Evolutionary conservation across 2,329 filamentous ascomycete species (phyloP).

Genomic region (Ophiostoma populinum): DNA sequence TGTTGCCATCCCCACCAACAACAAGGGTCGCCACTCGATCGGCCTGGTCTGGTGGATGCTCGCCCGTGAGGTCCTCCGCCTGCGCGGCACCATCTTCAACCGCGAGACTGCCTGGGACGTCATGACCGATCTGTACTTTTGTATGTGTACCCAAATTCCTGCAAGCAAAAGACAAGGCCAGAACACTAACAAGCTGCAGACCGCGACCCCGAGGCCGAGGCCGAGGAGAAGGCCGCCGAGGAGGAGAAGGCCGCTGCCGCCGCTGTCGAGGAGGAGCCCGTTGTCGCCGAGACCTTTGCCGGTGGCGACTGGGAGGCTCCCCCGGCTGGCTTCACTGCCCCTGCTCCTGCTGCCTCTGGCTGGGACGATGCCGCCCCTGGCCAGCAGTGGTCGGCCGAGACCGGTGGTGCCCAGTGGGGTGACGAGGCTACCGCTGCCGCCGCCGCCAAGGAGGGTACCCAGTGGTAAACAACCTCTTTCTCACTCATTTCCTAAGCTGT

Average conservation of each 20-base stretch:
- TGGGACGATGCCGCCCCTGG: slow-evolving; percentile 45
- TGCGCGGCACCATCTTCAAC: slow-evolving; percentile 89
- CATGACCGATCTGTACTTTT: slow-evolving; percentile 99
- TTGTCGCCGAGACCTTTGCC: slow-evolving; percentile 61
- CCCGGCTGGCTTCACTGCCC: slow-evolving; percentile 51
- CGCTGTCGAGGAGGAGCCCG: slow-evolving; percentile 68
- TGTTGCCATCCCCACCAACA: slow-evolving; percentile 99
- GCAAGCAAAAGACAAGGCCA: not conserved
- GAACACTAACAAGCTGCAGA: slow-evolving; percentile 27
- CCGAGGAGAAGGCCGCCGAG: slow-evolving; percentile 91
- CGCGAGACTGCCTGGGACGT: slow-evolving; percentile 97
- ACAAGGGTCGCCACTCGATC: slow-evolving; percentile 99
- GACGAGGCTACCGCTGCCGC: slow-evolving; percentile 20
- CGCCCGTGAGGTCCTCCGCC: slow-evolving; percentile 97
- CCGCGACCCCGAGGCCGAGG: slow-evolving; percentile 98
- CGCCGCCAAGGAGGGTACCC: slow-evolving; percentile 27
- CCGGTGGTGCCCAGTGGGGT: slow-evolving; percentile 38
- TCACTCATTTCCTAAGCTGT: not conserved
- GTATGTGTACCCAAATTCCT: slow-evolving; percentile 26
- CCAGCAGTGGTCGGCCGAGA: slow-evolving; percentile 50
- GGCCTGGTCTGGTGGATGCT: slow-evolving; percentile 99
- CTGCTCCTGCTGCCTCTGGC: slow-evolving; percentile 28
- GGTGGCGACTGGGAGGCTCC: slow-evolving; percentile 73
- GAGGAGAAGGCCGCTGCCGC: slow-evolving; percentile 75
- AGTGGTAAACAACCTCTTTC: slow-evolving; percentile 26